Evolutionary conservation across 768 basidiomycete species (phyloP), one percentile per base, ranked within the genome.

Genomic region (Boletellus sp.): DNA sequence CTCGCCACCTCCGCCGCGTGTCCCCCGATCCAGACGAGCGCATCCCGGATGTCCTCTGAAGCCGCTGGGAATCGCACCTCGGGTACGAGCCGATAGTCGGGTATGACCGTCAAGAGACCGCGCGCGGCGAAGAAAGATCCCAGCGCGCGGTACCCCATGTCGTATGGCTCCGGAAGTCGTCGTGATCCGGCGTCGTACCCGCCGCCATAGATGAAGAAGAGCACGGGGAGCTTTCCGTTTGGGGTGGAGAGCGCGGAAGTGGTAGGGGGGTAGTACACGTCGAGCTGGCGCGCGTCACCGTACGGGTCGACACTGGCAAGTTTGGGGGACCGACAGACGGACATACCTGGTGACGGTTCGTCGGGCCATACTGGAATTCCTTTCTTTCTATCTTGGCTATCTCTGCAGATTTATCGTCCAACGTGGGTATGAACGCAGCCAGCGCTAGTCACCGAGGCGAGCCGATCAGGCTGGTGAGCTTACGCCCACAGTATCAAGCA

Each of bases 201-300:
- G 2, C 85, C 85, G 1, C 85, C 85, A 52, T 88, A 87, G 36
- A 80, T 52, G 65, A 78, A 86, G 63, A 87, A 77, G 22, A 87
- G 66, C 19, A 86, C 69, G 0, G 81, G 80, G 0, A 74, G 67
- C 45, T 64, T 68, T 20, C 58, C 58, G 17, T 50, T 47, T 12
- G 57, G 19, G 3, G 59, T 66, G 6, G 61, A 57, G 6, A 63
- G 55, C n/a, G 56, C 51, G 11, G 59, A 50, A 6, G 61, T 42
- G 3, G 68, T 33, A 2, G 69, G 53, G 0, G 81, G 84, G 57
- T 83, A 86, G 61, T 86, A 88, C 0, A 86, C 70, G 55, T 87
- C 85, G 28, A 87, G 74, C 84, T 87, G 52, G 26, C 26, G 8
- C 24, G 26, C 6, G 42, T 11, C n/a, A n/a, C n/a, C n/a, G n/a